Conservation (phyloP, 2,329 filamentous ascomycete species). For the Hypoxylon sp. region DNA sequence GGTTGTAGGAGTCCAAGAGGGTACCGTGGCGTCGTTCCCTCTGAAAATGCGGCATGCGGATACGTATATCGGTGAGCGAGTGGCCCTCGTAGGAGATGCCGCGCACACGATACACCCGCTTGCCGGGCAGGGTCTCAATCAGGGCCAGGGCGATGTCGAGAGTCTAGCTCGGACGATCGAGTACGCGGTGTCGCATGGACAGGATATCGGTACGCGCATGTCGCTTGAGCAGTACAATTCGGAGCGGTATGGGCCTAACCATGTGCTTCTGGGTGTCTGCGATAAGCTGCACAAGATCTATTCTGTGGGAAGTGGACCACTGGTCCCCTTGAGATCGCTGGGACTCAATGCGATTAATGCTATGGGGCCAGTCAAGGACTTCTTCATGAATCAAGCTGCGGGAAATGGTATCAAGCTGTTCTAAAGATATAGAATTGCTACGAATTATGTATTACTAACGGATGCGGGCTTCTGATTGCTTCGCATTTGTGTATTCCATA, state of each 20-base stretch:
- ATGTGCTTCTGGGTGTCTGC: constrained; percentile 81
- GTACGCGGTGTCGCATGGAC: constrained; percentile 83
- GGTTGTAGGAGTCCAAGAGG: constrained; percentile 80
- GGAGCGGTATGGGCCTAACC: constrained; percentile 87
- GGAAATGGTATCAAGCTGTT: constrained; percentile 61
- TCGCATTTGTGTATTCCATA: constrained; percentile 16
- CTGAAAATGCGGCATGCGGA: constrained; percentile 94
- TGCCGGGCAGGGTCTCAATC: constrained; percentile 93
- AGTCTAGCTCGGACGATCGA: constrained; percentile 82
- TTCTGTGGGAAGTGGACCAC: constrained; percentile 81
- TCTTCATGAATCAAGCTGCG: constrained; percentile 84
- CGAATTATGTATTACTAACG: neutral
- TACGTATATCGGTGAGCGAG: constrained; percentile 89
- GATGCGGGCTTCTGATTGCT: neutral
- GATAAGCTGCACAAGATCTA: constrained; percentile 96
- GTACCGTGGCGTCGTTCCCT: constrained; percentile 89
- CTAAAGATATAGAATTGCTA: constrained; percentile 19
- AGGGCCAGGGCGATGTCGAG: constrained; percentile 90
- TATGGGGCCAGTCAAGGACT: constrained; percentile 81
- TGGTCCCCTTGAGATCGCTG: constrained; percentile 83
- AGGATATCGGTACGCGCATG: constrained; percentile 85
- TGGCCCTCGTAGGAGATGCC: constrained; percentile 93
- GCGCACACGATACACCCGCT: constrained; percentile 96
- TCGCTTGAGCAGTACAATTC: constrained; percentile 85
- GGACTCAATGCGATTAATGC: constrained; percentile 84